Base-by-base conservation (phyloP, 371 early-diverging fungal species). In the Circinella minor region DNA sequence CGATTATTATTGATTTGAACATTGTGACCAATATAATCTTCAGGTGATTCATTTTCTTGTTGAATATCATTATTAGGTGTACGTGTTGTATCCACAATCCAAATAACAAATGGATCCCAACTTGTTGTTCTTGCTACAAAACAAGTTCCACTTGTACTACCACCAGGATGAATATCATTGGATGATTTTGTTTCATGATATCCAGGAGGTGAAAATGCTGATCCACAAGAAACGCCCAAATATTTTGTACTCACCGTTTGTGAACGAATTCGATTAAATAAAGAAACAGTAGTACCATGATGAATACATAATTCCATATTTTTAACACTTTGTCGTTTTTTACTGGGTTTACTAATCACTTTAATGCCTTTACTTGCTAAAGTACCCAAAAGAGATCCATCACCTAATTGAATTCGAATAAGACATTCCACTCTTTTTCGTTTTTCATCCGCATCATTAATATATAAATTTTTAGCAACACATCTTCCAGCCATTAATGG, bases 71-170 rank as follows among this genome's bases (percentile, higher is more conserved):
- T 71, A 3, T 71, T 71, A 3, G 83, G 80, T 65, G 67, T 62
- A 9, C 76, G 74, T 3, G 87, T 81, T 2, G 91, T 89, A 71
- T 94, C 89, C 36, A 93, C 92, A 17, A 92, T 81, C 95, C 95
- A 96, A 61, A 96, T 92, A 36, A 94, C 89, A 80, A 95, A 96
- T 9, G 93, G 92, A 70, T 95, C 94, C 96, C 96, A 96, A 34
- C 86, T 78, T 10, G 89, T 86, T 48, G 92, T 92, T 55, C 94
- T 81, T 3, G 94, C 91, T 3, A 92, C 92, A 81, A 95, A 94
- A 49, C 90, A 91, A 1, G 91, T 88, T 8, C 65, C 69, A 9
- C 36, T 49, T 15, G 20, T 54, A 36, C 18, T 85, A 59, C 57
- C 72, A 48, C 27, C 13, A 17, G 14, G 34, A 11, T 36, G 83